Conservation (phyloP, 2,329 filamentous ascomycete genomes). For the Orbilia ellipsospora region DNA sequence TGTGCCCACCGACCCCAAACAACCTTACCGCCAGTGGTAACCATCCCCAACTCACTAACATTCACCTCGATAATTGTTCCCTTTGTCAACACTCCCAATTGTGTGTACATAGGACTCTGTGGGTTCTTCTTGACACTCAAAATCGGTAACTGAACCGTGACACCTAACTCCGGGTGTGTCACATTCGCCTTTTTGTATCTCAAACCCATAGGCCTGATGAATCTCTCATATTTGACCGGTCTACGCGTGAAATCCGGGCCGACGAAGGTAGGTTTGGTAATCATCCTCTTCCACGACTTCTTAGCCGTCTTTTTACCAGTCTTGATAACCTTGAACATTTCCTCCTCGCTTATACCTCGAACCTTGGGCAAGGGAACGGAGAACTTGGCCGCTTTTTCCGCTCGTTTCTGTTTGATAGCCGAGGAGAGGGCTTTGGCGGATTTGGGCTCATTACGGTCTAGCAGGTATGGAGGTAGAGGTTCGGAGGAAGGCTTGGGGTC, state of each 20-base stretch:
- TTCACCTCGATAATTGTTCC: constrained; percentile 91
- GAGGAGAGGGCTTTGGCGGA: constrained; percentile 68
- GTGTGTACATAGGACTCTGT: constrained; percentile 89
- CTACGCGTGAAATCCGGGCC: constrained; percentile 88
- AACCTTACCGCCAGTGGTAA: constrained; percentile 90
- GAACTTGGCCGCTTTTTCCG: constrained; percentile 94
- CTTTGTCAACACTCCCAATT: constrained; percentile 88
- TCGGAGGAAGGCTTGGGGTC: constrained; percentile 82
- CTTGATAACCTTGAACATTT: constrained; percentile 97
- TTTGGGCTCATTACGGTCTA: constrained; percentile 79
- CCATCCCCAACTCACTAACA: constrained; percentile 87
- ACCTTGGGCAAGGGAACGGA: constrained; percentile 93
- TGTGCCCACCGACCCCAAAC: constrained; percentile 90
- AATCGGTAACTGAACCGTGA: constrained; percentile 88
- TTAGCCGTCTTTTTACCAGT: constrained; percentile 94
- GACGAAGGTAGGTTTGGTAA: constrained; percentile 88
- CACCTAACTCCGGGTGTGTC: constrained; percentile 79
- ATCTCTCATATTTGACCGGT: constrained; percentile 80
- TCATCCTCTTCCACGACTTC: constrained; percentile 76
- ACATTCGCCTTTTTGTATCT: constrained; percentile 69
- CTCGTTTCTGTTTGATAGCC: constrained; percentile 85
- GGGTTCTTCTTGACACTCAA: constrained; percentile 85
- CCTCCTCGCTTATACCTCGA: constrained; percentile 90
- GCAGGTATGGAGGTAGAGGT: constrained; percentile 89
- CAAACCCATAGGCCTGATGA: constrained; percentile 73